These are phyloP conservation scores for Aspergillus homomorphus DNA, from an alignment of 495 filamentous ascomycete species.

Conservation along the genomic window DNA sequence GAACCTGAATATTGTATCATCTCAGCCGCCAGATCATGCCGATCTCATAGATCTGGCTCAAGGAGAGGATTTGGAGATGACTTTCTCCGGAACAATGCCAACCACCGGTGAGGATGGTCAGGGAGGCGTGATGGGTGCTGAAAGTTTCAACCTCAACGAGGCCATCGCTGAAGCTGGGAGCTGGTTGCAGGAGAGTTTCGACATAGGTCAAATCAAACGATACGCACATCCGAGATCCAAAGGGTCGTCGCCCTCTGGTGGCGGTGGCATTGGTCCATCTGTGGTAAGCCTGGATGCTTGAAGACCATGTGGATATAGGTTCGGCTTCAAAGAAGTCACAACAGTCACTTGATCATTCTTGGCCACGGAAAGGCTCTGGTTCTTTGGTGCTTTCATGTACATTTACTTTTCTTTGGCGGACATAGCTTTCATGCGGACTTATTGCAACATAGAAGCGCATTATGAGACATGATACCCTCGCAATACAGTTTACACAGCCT, in stretches of 20 bases:
- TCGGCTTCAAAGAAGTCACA: background rate
- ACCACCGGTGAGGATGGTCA: constrained; percentile 40
- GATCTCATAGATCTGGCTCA: constrained; percentile 12
- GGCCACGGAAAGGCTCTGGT: too few relatives aligned
- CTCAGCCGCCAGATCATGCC: constrained; percentile 1
- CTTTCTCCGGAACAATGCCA: constrained; percentile 33
- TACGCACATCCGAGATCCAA: constrained; percentile 13
- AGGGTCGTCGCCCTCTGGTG: constrained; percentile 14
- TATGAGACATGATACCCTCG: constrained; percentile 8
- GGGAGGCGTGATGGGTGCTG: constrained; percentile 22
- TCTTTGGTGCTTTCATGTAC: background rate
- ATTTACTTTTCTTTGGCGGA: background rate
- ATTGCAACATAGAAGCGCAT: background rate
- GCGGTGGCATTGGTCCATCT: background rate
- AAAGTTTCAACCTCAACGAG: constrained; percentile 42
- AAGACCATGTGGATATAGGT: background rate
- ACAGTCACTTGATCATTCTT: background rate
- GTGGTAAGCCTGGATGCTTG: constrained; percentile 1
- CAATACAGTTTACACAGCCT: constrained; percentile 3
- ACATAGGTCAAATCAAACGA: constrained; percentile 28
- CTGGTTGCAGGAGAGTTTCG: constrained; percentile 45
- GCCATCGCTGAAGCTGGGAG: constrained; percentile 45
- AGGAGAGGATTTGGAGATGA: constrained; percentile 27
- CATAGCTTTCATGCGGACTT: background rate
- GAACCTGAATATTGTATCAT: constrained; percentile 2